A percentile compares a stretch with the other conserved stretches of the same genome.
Conservation (phyloP, 768 basidiomycete genomes). For the Nidula microcarpa region DNA sequence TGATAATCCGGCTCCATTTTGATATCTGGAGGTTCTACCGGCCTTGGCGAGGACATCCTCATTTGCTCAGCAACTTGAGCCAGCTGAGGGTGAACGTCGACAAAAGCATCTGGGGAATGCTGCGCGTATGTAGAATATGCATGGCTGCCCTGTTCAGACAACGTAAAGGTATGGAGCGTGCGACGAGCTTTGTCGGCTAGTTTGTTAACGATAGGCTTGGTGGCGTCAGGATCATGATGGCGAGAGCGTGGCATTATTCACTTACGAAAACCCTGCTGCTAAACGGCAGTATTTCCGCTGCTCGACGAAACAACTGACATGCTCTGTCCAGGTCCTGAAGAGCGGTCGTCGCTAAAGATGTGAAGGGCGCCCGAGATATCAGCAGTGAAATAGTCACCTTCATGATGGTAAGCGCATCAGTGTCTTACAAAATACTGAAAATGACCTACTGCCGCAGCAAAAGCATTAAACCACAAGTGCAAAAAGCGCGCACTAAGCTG, state of each 20-base stretch:
- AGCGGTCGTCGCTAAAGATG: constrained; percentile 55
- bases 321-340: constrained; percentile 59
- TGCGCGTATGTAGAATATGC: not conserved
- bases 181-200: constrained; percentile 49
- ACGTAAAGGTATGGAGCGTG: constrained; percentile 23
- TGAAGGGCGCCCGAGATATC: constrained; percentile 58
- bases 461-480: constrained; percentile 73
- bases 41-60: constrained; percentile 6
- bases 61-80: constrained; percentile 28
- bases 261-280: constrained; percentile 57
- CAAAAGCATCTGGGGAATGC: constrained; percentile 29
- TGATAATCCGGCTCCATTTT: not conserved
- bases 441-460: constrained; percentile 63
- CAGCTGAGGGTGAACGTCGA: constrained; percentile 27
- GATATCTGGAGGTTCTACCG: not conserved
- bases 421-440: not conserved
- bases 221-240: not conserved
- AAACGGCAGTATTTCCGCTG: constrained; percentile 55
- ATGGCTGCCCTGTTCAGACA: not conserved
- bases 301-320: constrained; percentile 53
- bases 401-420: not conserved
- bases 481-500: constrained; percentile 63
- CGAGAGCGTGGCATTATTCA: constrained; percentile 5
- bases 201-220: constrained; percentile 54
- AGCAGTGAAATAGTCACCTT: constrained; percentile 66